Evolutionary conservation across 2,329 filamentous ascomycete genomes (phyloP).

Genomic region (Huntiella bhutanensis): DNA sequence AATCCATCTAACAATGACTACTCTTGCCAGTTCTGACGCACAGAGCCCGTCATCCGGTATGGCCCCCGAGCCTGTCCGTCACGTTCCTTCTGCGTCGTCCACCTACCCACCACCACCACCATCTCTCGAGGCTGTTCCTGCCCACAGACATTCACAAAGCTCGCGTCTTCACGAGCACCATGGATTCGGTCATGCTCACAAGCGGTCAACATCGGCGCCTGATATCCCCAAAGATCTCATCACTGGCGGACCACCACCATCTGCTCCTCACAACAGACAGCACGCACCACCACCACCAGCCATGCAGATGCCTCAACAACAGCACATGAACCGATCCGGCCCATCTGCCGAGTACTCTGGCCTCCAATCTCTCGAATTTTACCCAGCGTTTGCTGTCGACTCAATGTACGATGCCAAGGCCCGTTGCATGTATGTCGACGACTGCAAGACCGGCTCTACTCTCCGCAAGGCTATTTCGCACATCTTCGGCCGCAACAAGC

Average conservation of each 20-base stretch:
- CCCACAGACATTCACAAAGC: conserved; percentile 6
- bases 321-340: not conserved
- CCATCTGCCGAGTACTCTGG: conserved; percentile 7
- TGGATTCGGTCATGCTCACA: conserved; percentile 9
- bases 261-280: not conserved
- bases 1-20: conserved; percentile 3
- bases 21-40: conserved; percentile 7
- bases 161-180: conserved; percentile 5
- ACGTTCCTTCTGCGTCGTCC: not conserved
- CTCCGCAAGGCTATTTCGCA: conserved; percentile 62
- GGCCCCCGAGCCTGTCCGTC: conserved; percentile 4
- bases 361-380: conserved; percentile 8
- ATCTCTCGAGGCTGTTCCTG: not conserved
- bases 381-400: conserved; percentile 10
- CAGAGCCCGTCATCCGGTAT: conserved; percentile 4
- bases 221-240: conserved; percentile 10
- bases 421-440: conserved; percentile 13
- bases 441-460: conserved; percentile 40
- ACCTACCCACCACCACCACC: conserved; percentile 2
- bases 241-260: not conserved
- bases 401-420: conserved; percentile 11
- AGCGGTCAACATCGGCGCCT: conserved; percentile 10
- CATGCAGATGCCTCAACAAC: not conserved
- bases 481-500: conserved; percentile 68
- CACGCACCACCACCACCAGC: not conserved